phyloP scores from a whole-genome alignment of 176 grass and related monocot species.

The Luzula sylvatica region DNA sequence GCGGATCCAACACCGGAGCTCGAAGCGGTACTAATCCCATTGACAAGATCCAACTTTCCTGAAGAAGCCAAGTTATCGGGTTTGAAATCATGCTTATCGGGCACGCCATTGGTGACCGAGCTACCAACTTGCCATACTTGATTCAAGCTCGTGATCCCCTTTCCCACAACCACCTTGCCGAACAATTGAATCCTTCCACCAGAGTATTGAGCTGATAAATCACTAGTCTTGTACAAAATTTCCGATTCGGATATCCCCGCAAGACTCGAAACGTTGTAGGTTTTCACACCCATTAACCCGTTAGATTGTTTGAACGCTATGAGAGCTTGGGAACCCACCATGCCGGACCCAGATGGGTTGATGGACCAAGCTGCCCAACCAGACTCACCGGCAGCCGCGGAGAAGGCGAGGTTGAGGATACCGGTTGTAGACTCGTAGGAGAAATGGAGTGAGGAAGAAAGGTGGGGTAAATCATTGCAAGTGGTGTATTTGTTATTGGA shows the following conservation, averaged over 20 bases:
- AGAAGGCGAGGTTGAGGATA: constrained; percentile 44
- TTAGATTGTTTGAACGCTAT: constrained; percentile 20
- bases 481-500: constrained; percentile 28
- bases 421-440: constrained; percentile 33
- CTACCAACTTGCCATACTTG: constrained; percentile 71
- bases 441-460: constrained; percentile 59
- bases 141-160: constrained; percentile 31
- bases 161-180: constrained; percentile 37
- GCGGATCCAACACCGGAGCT: constrained; percentile 12
- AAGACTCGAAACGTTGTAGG: constrained; percentile 21
- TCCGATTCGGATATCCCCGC: background rate
- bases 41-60: constrained; percentile 57
- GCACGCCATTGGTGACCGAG: background rate
- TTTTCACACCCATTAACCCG: constrained; percentile 40
- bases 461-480: constrained; percentile 47
- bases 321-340: constrained; percentile 48
- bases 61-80: constrained; percentile 16
- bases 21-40: constrained; percentile 24
- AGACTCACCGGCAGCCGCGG: constrained; percentile 16
- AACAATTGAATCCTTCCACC: constrained; percentile 45
- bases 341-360: constrained; percentile 33
- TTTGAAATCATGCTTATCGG: background rate
- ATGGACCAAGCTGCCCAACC: constrained; percentile 65
- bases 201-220: constrained; percentile 34
- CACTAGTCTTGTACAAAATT: constrained; percentile 22